Evolutionary conservation across 345 rosid genomes (phyloP).

Genomic region (Geranium rotundifolium): DNA sequence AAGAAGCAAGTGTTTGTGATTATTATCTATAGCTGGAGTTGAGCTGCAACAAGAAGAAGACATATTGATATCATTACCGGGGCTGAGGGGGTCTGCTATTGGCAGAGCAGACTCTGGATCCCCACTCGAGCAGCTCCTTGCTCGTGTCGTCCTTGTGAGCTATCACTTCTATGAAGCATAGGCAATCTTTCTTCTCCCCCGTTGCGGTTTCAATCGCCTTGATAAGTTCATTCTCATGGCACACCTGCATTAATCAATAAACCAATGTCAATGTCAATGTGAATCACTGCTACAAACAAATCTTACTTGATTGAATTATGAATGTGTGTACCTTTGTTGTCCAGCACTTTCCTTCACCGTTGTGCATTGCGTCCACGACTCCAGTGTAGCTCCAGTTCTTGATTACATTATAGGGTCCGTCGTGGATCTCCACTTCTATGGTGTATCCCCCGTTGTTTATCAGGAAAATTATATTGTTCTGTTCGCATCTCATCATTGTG

Average conservation of each 20-base stretch:
- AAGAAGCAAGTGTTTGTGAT: no score
- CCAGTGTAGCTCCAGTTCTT: conserved; percentile 27
- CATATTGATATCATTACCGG: conserved; percentile 12
- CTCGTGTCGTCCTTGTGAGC: conserved; percentile 50
- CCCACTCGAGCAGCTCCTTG: conserved; percentile 45
- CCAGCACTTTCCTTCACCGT: conserved; percentile 32
- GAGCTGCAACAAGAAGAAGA: background rate
- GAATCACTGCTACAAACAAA: no score
- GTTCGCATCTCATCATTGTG: conserved; percentile 22
- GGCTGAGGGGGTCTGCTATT: conserved; percentile 44
- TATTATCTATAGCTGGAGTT: background rate
- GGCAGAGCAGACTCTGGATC: conserved; percentile 44
- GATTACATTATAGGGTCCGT: conserved; percentile 26
- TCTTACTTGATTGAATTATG: no score
- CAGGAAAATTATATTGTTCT: conserved; percentile 25
- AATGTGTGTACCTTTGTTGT: conserved; percentile 17
- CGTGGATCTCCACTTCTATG: conserved; percentile 27
- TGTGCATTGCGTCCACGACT: conserved; percentile 25
- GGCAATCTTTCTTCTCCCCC: conserved; percentile 27
- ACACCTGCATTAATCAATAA: conserved; percentile 15
- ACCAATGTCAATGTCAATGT: background rate
- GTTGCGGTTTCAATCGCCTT: conserved; percentile 29
- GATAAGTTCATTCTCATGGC: conserved; percentile 23
- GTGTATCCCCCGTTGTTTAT: conserved; percentile 31
- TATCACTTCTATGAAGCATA: conserved; percentile 44